phyloP scores from a whole-genome alignment of 306 rosid species.

The Gleditsia sinensis region DNA sequence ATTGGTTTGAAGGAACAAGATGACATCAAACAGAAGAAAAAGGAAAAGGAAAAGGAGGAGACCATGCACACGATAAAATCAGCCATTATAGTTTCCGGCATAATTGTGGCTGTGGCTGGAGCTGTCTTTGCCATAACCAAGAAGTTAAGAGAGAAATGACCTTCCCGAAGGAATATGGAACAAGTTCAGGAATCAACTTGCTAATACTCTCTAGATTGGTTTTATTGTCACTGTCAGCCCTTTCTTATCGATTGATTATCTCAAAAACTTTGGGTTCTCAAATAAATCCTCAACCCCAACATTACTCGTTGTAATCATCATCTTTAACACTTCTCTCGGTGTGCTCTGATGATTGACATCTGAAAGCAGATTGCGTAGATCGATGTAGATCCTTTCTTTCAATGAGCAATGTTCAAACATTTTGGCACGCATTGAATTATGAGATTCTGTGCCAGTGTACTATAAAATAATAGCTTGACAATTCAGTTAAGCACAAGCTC shows the following conservation, averaged over 20 bases:
- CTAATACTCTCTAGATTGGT: not conserved
- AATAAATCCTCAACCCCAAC: conserved; percentile 22
- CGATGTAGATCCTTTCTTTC: conserved; percentile 3
- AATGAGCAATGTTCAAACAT: not conserved
- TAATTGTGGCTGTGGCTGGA: conserved; percentile 56
- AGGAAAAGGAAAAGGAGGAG: conserved; percentile 35
- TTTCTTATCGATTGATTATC: conserved; percentile 8
- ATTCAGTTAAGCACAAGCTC: no score
- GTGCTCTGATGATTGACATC: conserved; percentile 9
- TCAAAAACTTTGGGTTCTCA: not conserved
- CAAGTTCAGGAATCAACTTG: conserved; percentile 11
- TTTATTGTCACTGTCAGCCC: not conserved
- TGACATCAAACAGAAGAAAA: conserved; percentile 33
- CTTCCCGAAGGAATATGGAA: no score
- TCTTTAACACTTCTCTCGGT: not conserved
- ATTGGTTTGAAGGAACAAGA: conserved; percentile 37
- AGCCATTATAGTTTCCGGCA: conserved; percentile 49
- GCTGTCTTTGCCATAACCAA: conserved; percentile 50
- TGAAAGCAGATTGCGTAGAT: not conserved
- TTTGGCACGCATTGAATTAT: not conserved
- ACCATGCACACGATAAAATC: conserved; percentile 44
- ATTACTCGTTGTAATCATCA: not conserved
- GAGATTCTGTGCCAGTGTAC: not conserved
- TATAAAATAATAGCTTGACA: no score
- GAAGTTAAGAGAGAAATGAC: conserved; percentile 55